Percentiles rank a stretch among this genome's conserved stretches.
phyloP scores from a whole-genome alignment of 331 rosid species.

The Pyrus hybrid region DNA sequence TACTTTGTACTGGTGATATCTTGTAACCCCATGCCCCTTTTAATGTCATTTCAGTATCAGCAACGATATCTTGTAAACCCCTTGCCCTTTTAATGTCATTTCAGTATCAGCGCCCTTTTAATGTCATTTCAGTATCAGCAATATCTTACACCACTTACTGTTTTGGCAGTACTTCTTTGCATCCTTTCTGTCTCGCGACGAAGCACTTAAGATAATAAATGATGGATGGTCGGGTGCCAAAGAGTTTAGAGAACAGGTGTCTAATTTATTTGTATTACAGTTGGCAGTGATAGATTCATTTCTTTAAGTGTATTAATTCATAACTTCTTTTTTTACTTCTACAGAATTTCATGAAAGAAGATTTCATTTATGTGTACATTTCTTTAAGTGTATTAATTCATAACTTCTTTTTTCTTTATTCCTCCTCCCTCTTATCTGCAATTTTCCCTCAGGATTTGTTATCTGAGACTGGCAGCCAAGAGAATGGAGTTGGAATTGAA shows the following conservation, averaged over 20 bases:
- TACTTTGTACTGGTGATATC: conserved; percentile 16
- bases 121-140: conserved; percentile 14
- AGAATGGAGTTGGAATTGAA: conserved; percentile 40
- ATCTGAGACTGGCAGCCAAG: conserved; percentile 50
- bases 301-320: background rate
- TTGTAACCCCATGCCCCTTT: conserved; percentile 1
- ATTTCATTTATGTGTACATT: background rate
- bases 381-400: too few species aligned
- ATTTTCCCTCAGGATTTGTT: conserved; percentile 52
- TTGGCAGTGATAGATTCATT: background rate
- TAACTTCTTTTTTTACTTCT: background rate
- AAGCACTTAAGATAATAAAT: conserved; percentile 71
- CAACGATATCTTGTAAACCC: background rate
- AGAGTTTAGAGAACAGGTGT: conserved; percentile 27
- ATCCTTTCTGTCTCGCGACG: conserved; percentile 91
- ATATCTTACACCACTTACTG: conserved; percentile 22
- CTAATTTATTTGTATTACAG: background rate
- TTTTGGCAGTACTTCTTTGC: conserved; percentile 81
- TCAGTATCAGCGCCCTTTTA: conserved; percentile 11
- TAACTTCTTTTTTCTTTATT: background rate
- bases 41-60: conserved; percentile 13
- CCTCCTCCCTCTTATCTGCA: conserved; percentile 13
- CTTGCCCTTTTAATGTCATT: conserved; percentile 12
- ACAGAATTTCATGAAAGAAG: background rate
- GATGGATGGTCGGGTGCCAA: conserved; percentile 69